Percentiles rank a stretch among this genome's conserved stretches.
Conservation (phyloP, 208 protist species). For the Wallacemonas collosoma region DNA sequence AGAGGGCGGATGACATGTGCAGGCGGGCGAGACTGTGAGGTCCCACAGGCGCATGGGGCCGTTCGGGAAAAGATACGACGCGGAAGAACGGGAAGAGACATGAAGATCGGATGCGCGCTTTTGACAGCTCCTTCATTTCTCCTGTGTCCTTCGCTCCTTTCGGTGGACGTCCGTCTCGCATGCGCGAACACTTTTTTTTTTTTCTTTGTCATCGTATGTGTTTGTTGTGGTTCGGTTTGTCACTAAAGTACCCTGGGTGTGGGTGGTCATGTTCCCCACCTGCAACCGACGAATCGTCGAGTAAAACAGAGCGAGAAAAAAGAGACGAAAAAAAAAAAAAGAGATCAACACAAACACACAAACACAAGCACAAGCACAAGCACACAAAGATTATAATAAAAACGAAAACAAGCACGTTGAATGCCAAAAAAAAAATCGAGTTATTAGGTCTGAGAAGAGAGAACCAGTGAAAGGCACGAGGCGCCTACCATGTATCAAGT, state of each 20-base stretch:
- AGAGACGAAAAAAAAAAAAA: not conserved
- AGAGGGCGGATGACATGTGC: too few relatives aligned
- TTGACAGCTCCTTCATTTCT: too few relatives aligned
- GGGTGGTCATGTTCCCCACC: not conserved
- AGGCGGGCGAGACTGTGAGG: too few relatives aligned
- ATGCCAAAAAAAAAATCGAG: not conserved
- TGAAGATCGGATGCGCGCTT: too few relatives aligned
- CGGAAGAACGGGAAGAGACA: too few relatives aligned
- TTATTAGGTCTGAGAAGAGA: not conserved
- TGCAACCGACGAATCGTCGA: not conserved
- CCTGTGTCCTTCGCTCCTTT: too few relatives aligned
- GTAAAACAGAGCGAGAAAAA: not conserved
- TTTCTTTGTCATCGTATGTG: too few relatives aligned
- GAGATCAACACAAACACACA: not conserved
- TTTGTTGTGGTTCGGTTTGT: too few relatives aligned
- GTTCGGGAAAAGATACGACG: too few relatives aligned
- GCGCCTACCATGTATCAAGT: not conserved
- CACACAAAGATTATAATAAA: not conserved
- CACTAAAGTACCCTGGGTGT: not conserved
- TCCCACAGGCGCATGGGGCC: too few relatives aligned
- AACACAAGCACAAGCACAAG: not conserved
- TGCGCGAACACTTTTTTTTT: too few relatives aligned
- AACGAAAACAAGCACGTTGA: not conserved
- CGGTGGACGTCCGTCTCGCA: too few relatives aligned
- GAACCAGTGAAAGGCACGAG: not conserved